Conservation (phyloP, 768 basidiomycete species). For the Naganishia antarctica region DNA sequence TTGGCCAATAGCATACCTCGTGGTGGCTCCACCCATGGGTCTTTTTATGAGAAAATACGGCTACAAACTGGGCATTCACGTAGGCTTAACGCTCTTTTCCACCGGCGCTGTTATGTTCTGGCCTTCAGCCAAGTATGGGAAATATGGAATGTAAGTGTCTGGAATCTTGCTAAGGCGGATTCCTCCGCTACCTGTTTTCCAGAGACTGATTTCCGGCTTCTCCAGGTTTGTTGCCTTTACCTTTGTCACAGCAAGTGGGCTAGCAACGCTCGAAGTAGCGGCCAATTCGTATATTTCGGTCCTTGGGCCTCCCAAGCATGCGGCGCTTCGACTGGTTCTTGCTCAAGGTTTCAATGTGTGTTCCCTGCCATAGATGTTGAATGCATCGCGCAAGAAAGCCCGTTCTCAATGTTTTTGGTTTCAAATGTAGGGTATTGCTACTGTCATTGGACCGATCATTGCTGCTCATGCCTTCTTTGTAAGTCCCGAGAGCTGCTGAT, state of each 20-base stretch:
- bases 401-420: not conserved
- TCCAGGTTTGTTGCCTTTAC: conserved; percentile 32
- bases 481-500: not conserved
- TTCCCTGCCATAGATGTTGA: not conserved
- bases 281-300: conserved; percentile 32
- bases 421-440: conserved; percentile 31
- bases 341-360: conserved; percentile 34
- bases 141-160: conserved; percentile 26
- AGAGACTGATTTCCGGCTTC: not conserved
- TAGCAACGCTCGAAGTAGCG: conserved; percentile 33
- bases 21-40: conserved; percentile 31
- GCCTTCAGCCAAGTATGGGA: conserved; percentile 29
- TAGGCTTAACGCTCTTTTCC: conserved; percentile 33
- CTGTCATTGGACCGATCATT: conserved; percentile 37
- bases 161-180: not conserved
- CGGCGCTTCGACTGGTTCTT: conserved; percentile 30
- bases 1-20: conserved; percentile 27
- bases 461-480: conserved; percentile 35
- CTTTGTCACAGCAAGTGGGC: conserved; percentile 26
- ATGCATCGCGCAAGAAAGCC: too few relatives aligned
- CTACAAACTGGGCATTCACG: conserved; percentile 36
- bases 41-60: conserved; percentile 36
- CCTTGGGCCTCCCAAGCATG: conserved; percentile 27
- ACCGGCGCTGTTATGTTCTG: conserved; percentile 34
- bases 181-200: too few relatives aligned